Percentiles rank a stretch among this genome's conserved stretches.
phyloP scores from a whole-genome alignment of 2,329 filamentous ascomycete genomes.

The Ambrosiella beaveri region DNA sequence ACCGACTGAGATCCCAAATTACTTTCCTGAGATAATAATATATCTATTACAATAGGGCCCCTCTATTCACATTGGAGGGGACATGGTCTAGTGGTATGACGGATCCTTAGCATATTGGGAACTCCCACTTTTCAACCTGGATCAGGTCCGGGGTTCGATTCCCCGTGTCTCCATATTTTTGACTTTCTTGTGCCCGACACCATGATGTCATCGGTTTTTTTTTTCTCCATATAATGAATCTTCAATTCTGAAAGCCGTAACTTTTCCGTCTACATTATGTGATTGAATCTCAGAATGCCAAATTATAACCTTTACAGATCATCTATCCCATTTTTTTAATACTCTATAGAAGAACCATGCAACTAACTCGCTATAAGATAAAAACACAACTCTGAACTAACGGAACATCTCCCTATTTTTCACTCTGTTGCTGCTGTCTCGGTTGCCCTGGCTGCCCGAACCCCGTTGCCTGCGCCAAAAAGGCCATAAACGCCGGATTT shows the following conservation, averaged over 20 bases:
- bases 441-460: background rate
- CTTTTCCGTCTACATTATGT: no score
- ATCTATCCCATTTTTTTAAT: background rate
- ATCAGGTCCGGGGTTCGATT: conserved; percentile 8
- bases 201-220: background rate
- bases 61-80: background rate
- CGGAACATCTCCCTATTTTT: background rate
- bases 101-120: conserved; percentile 1
- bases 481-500: conserved; percentile 10
- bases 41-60: background rate
- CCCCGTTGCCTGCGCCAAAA: conserved; percentile 2
- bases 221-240: background rate
- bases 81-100: conserved; percentile 6
- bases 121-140: background rate
- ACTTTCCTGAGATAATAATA: no score
- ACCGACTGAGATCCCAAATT: no score
- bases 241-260: background rate
- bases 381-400: background rate
- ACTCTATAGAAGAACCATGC: background rate
- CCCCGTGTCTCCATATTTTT: conserved; percentile 10
- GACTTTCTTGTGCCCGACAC: background rate
- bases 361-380: background rate
- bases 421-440: background rate
- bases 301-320: no score
- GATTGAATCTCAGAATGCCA: no score